Evolutionary conservation across 1,284 basidiomycete species (phyloP).

Genomic region (Flammula alnicola): DNA sequence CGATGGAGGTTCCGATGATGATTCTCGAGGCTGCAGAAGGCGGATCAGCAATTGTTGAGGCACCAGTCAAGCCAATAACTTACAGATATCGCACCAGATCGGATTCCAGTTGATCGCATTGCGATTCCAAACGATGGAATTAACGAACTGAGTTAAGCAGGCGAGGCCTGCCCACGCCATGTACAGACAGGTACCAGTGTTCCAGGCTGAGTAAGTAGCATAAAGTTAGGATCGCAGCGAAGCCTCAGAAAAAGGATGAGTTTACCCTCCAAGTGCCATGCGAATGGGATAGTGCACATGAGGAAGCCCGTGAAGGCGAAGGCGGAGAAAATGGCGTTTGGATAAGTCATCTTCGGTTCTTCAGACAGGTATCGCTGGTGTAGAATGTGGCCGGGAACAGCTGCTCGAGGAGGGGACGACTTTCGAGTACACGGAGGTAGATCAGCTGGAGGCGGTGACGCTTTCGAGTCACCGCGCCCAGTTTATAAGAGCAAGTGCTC

Average conservation of each 20-base stretch:
- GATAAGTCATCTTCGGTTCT: slow-evolving; percentile 33
- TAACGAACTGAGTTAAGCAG: slow-evolving; percentile 62
- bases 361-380: slow-evolving; percentile 22
- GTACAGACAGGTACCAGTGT: slow-evolving; percentile 63
- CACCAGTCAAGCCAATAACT: too few relatives aligned
- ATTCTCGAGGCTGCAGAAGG: slow-evolving; percentile 50
- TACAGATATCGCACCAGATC: slow-evolving; percentile 80
- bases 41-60: too few relatives aligned
- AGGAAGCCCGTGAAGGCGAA: slow-evolving; percentile 56
- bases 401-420: slow-evolving; percentile 22
- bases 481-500: slow-evolving; percentile 40
- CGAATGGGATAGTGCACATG: slow-evolving; percentile 53
- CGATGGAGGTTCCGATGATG: slow-evolving; percentile 45
- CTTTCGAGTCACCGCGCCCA: slow-evolving; percentile 18
- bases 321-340: slow-evolving; percentile 38
- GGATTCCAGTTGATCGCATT: slow-evolving; percentile 60
- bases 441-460: slow-evolving; percentile 35
- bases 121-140: slow-evolving; percentile 69
- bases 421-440: slow-evolving; percentile 32
- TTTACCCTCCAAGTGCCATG: slow-evolving; percentile 62
- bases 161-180: slow-evolving; percentile 64
- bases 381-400: slow-evolving; percentile 17
- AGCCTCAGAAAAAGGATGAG: slow-evolving; percentile 1
- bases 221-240: slow-evolving; percentile 1
- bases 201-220: slow-evolving; percentile 38